Base-by-base conservation (phyloP, 208 protist genomes). In the Vickermania spadyakhi region DNA sequence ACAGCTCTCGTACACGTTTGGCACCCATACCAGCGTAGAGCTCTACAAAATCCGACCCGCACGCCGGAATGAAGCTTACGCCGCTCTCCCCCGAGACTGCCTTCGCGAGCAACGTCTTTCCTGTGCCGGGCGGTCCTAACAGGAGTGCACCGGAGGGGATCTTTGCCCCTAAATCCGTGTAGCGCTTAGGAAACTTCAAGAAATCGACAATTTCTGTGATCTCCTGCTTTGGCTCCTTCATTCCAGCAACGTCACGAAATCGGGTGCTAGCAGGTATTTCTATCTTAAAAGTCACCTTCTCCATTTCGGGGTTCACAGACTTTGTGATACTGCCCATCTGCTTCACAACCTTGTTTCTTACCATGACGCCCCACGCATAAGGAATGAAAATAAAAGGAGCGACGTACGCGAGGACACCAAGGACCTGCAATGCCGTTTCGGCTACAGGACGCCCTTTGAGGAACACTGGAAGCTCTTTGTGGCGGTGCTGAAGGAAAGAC, bases 171-270 rank as follows among this genome's bases (percentile, higher is more conserved):
- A 95, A 70, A 30, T 70, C 58, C 21, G 71, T 89, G 66, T 88
- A 94, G 21, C 81, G 74, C 60, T 86, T 70, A 23, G 85, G 80
- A 56, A 81, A 66, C 30, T 95, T 89, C 28, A 99, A 76, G 75
- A 98, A 98, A 57, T 97, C 93, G 3, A 99, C 96, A 56, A 98
- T 94, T 72, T 99, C 96, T 29, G 81, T 89, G 62, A 99, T 96
- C 68, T 99, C 97, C 21, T 89, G 66, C 73, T 98, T 99, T 1
- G 96, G 89, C 73, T 98, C 96, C 62, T 91, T 94, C 65, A 98
- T 84, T 18, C 97, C 97, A 5, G 85, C 88, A 60, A 95, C 72
- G 59, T 95, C 76, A 42, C 73, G 66, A 60, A 95, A 91, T 52
- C 80, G 73, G 49, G 85, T 92, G 41, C 18, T 67, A 45, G 62